Evolutionary conservation across 2,329 filamentous ascomycete species (phyloP), one percentile per base, ranked within the genome.

Genomic region (Sarocladiaceae sp.): DNA sequence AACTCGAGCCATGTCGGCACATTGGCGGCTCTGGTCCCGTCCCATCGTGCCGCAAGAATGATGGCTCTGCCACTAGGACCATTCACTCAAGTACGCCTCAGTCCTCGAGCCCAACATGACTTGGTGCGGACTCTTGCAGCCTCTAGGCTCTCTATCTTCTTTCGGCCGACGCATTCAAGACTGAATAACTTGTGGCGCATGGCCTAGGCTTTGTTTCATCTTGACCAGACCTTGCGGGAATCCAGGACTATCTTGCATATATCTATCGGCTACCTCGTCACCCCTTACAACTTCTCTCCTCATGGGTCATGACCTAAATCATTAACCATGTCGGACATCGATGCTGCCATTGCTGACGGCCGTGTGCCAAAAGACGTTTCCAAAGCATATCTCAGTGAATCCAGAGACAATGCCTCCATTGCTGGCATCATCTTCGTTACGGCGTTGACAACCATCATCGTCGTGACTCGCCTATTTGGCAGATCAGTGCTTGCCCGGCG

Each of bases 341-440:
- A 23, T 20, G 54, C 62, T 51, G 70, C 70, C 36, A 62, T 71
- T 44, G 65, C 62, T 15, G 63, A 62, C 33, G 70, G 69, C 28
- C 60, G 59, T 8, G 64, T 74, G 15, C 70, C 70, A 2, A 54
- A 64, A 0, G 61, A 52, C 17, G 58, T 72, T 48, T 66, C 66
- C 1, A 60, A 61, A 13, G 64, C 55, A 1, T 69, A 66, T 48
- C 63, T 74, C 37, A 62, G 65, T 52, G 58, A 73, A 56, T 65
- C 59, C 49, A 66, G 61, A 26, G 71, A 74, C 49, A 54, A 57
- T 7, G 56, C 67, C 1, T 64, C 72, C 5, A 68, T 74, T 55
- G 61, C 62, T 4, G 71, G 67, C 2, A 73, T 73, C 29, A 61
- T 71, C 17, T 59, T 71, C 48, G 63, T 74, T 26, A 62, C 65